Conservation (phyloP, 1,139 yeast species). For the Kodamaea arcana region DNA sequence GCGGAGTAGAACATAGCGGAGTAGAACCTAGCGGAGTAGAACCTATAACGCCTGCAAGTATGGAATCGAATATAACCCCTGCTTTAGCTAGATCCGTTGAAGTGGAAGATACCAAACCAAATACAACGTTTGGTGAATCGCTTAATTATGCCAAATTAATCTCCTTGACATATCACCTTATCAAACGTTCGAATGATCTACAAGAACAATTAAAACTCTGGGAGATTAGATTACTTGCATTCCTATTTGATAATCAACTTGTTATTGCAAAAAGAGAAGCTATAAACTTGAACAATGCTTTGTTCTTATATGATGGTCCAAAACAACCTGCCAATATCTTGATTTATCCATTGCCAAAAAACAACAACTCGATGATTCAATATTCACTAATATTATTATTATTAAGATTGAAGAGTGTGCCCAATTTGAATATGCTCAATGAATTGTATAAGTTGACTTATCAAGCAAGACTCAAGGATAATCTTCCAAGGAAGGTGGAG, state of each 20-base stretch:
- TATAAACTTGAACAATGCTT: slow-evolving; percentile 32
- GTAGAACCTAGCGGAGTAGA: too few species aligned
- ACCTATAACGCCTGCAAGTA: too few species aligned
- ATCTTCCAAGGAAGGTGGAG: too few species aligned
- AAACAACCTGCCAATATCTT: slow-evolving; percentile 11
- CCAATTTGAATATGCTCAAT: slow-evolving; percentile 32
- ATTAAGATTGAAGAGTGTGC: slow-evolving; percentile 35
- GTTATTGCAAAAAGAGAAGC: slow-evolving; percentile 37
- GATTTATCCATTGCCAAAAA: slow-evolving; percentile 37
- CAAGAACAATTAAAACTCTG: slow-evolving; percentile 23
- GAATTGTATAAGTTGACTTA: slow-evolving; percentile 41
- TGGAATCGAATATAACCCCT: too few species aligned
- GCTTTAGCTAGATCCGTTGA: too few species aligned
- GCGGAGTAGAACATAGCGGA: too few species aligned
- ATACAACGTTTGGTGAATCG: too few species aligned
- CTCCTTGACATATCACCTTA: slow-evolving; percentile 15
- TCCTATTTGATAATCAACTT: slow-evolving; percentile 28
- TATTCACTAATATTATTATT: slow-evolving; percentile 26
- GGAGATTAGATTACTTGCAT: slow-evolving; percentile 36
- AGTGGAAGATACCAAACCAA: too few species aligned
- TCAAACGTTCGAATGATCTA: slow-evolving; percentile 8
- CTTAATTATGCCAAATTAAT: too few species aligned
- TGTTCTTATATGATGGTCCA: slow-evolving; percentile 31
- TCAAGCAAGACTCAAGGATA: slow-evolving; percentile 26
- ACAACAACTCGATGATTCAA: slow-evolving; percentile 22